Conservation (phyloP, 1,139 yeast genomes). For the Suhomyces taliae region DNA sequence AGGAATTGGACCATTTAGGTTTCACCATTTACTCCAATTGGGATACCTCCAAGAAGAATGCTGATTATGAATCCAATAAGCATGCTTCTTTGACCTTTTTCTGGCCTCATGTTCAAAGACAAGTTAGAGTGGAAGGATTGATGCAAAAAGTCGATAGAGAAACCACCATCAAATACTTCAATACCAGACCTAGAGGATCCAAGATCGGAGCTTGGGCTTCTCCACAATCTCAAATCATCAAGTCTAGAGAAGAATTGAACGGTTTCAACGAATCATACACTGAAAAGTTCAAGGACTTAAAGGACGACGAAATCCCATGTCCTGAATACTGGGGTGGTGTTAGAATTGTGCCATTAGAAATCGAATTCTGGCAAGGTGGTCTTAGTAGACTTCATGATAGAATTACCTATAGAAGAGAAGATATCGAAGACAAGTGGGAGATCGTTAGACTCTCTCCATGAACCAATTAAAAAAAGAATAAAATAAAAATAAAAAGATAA, state of each 20-base stretch:
- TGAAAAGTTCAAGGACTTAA: slow-evolving; percentile 55
- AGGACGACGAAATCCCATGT: slow-evolving; percentile 70
- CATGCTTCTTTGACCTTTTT: slow-evolving; percentile 85
- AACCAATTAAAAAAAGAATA: not conserved
- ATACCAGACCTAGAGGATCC: slow-evolving; percentile 88
- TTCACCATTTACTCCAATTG: slow-evolving; percentile 91
- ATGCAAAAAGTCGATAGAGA: slow-evolving; percentile 74
- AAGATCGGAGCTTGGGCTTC: slow-evolving; percentile 97
- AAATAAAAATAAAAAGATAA: too few species aligned
- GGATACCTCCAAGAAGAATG: slow-evolving; percentile 79
- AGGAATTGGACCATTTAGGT: slow-evolving; percentile 83
- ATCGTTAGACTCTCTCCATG: slow-evolving; percentile 74
- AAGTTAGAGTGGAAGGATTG: slow-evolving; percentile 87
- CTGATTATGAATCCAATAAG: slow-evolving; percentile 69
- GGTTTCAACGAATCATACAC: slow-evolving; percentile 46
- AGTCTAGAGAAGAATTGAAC: slow-evolving; percentile 63
- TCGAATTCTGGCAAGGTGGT: slow-evolving; percentile 98
- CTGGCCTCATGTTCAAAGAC: slow-evolving; percentile 90
- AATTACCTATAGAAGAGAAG: slow-evolving; percentile 65
- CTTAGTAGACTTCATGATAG: slow-evolving; percentile 89
- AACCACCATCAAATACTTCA: slow-evolving; percentile 74
- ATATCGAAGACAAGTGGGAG: slow-evolving; percentile 54
- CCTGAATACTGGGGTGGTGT: slow-evolving; percentile 97
- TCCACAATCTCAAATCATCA: slow-evolving; percentile 71
- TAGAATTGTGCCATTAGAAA: slow-evolving; percentile 80